phyloP scores from a whole-genome alignment of 257 asterid species.

The Solanum neorickii region DNA sequence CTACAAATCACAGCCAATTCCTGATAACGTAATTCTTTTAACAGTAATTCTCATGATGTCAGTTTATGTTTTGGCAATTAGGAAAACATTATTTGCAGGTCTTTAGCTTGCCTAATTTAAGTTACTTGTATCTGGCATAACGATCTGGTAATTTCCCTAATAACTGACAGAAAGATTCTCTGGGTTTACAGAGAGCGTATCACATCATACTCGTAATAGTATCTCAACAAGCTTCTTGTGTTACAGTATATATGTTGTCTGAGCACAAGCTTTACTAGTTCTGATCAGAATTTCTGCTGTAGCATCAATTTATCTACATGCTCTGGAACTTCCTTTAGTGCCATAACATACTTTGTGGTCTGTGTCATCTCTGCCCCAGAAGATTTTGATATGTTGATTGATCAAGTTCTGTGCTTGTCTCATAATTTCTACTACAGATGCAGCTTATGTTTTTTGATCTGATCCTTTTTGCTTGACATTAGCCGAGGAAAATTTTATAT shows the following conservation, averaged over 20 bases:
- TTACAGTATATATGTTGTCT: not conserved
- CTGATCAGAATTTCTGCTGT: not conserved
- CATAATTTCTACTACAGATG: not conserved
- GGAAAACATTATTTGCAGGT: not conserved
- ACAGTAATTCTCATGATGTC: not conserved
- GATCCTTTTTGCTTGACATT: not conserved
- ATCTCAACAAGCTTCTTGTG: not conserved
- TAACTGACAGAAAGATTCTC: not conserved
- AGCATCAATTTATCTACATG: not conserved
- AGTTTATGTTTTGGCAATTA: not conserved
- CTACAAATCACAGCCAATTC: conserved; percentile 73
- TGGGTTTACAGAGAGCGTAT: not conserved
- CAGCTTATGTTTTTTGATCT: not conserved
- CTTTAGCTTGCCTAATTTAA: not conserved
- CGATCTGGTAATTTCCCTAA: not conserved
- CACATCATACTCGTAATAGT: not conserved
- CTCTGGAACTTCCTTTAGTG: not conserved
- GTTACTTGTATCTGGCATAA: not conserved
- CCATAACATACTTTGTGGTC: not conserved
- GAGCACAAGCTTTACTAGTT: not conserved
- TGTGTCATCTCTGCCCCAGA: not conserved
- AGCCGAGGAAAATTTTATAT: not conserved
- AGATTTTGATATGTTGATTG: not conserved
- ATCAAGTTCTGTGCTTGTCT: not conserved
- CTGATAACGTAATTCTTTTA: conserved; percentile 53